Base-by-base conservation (phyloP, 228 moss, liverwort and hornwort genomes). In the Sphagnum magellanicum region DNA sequence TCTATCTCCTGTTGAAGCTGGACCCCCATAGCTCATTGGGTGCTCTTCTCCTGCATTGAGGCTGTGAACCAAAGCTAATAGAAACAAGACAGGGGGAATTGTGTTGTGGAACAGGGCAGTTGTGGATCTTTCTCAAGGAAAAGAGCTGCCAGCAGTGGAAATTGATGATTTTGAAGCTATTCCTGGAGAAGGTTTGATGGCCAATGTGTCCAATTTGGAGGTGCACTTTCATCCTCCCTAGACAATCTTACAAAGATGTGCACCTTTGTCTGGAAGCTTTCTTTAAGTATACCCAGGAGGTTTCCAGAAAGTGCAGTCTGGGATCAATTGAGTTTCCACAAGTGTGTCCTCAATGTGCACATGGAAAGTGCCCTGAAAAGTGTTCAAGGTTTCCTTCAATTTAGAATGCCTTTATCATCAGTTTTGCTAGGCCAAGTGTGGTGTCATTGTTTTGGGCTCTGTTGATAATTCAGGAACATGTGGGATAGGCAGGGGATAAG, bases 171-270 rank as follows among this genome's bases (percentile, higher is more conserved):
- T 98, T 68, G 84, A 92, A 66, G 76, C 90, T 47, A 83, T 98
- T 67, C 92, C 98, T 52, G 98, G 98, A 61, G 85, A 89, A 80
- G 98, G 98, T 32, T 80, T 98, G 63, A 78, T 88, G 61, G 98
- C 98, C 64, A 85, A 79, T 74, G 79, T 98, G 53, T 77, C 74
- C 48, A 83, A 86, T 53, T 76, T 84, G 67, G 86, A 98, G 87
- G 96, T 93, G 75, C 62, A 6, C 17, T 15, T 72, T 32, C 32
- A 32, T 32, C 32, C 32, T 32, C 32, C 32, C 3, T 32, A 32
- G 32, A 32, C 32, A 32, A 32, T 32, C 32, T 32, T 32, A 32
- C 32, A 32, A 32, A 32, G 32, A 32, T 32, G 32, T 32, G 32
- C 32, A 32, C 32, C 32, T 32, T 32, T 3, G 32, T 32, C 32